Evolutionary conservation across 441 rosid genomes (phyloP), one percentile per base, ranked within the genome.

Genomic region (Aleurites moluccanus): DNA sequence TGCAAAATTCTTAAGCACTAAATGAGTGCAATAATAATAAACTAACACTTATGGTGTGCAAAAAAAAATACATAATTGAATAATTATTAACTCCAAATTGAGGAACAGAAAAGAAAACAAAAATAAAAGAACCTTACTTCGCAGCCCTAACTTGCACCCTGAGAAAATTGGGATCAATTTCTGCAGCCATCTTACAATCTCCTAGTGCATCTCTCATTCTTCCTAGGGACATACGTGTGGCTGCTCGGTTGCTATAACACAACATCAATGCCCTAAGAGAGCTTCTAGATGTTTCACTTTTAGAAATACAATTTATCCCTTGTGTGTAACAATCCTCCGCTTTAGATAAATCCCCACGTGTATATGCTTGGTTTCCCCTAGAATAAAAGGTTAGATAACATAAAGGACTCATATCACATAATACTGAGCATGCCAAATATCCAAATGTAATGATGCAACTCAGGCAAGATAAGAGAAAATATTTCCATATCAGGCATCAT

Each of bases 161-260:
- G 30, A 90, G 87, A 86, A 96, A 94, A 85, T 79, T 83, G 73
- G 97, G 88, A 82, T 96, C 99, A 49, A 96, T 87, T 66, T 88
- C 82, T 73, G 91, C 86, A 80, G 98, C 97, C 89, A 82, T 85
- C 82, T 79, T 79, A 82, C 99, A 96, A 83, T 96, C 99, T 79
- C 70, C 74, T 50, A 94, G 79, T 64, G 99, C 99, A 85, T 92
- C 96, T 80, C 90, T 89, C 90, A 94, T 84, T 85, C 91, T 92
- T 78, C 98, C 98, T 80, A 90, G 86, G 79, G 96, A 89, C 90
- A 92, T 89, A 8, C 82, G 88, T 20, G 96, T 88, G 61, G 98
- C 98, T 52, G 99, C 98, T 72, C 95, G 98, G 85, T 97, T 94
- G 88, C 99, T 94, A 75, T 89, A 87, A 78, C 99, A 97, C 82